Base-by-base conservation (phyloP, 768 basidiomycete species). In the Boletus rubropictus region DNA sequence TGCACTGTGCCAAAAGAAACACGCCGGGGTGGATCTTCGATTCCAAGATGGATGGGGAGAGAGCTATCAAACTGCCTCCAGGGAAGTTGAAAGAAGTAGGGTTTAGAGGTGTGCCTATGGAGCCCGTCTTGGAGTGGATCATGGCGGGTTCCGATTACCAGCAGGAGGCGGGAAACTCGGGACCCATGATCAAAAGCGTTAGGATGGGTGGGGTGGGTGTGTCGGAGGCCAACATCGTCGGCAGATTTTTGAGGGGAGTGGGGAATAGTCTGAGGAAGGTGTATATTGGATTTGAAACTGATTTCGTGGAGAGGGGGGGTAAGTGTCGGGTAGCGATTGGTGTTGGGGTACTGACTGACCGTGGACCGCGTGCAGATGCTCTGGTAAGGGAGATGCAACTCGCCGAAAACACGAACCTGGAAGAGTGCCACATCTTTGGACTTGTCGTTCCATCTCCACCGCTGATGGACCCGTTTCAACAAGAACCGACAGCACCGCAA, bases 351-450 rank as follows among this genome's bases (percentile, higher is more conserved):
- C 25, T n/a, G 21, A 49, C 52, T 62, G 37, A 64, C 40, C 21
- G 5, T 31, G 24, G 21, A 28, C 11, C 18, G 18, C 25, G 24
- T 34, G 25, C 44, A 66, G 64, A 58, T 43, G 46, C 39, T 7
- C 38, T 68, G 33, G 58, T 66, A 31, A 54, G 42, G 20, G 60
- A 66, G 21, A 55, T 68, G 27, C 48, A 55, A 15, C 64, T 66
- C 15, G 47, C 58, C 0, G 45, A 53, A 15, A 68, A 64, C 39
- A 52, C 42, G 22, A 50, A 43, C 36, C 52, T 66, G 22, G 55
- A 55, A 40, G 66, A 64, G 44, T 48, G 63, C 33, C 66, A 68
- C 46, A 52, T 66, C 22, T 68, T 68, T 46, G 64, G 62, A 6
- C 59, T 66, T 9, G 56, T 66, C 12, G 55, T 67, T 37, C 64